Evolutionary conservation across 2,329 filamentous ascomycete species (phyloP).

Genomic region (Penicillium sp.): DNA sequence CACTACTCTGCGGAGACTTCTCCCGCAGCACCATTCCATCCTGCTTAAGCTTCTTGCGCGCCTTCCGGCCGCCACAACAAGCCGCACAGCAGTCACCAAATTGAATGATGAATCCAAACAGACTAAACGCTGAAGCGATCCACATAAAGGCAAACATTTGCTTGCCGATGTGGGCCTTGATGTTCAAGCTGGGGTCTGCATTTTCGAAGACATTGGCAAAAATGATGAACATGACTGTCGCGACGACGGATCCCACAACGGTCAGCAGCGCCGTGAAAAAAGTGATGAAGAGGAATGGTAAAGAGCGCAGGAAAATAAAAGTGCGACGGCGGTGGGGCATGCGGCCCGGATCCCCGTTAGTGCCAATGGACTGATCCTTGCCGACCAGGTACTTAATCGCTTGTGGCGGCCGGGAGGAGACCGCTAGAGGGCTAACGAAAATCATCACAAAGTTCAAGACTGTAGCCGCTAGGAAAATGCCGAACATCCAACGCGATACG

Average conservation of each 20-base stretch:
- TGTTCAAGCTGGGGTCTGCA: conserved; percentile 71
- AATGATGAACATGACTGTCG: conserved; percentile 80
- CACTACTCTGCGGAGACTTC: neutral
- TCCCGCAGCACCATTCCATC: conserved; percentile 18
- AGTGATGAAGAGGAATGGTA: conserved; percentile 68
- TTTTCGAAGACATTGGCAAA: conserved; percentile 74
- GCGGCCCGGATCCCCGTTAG: conserved; percentile 7
- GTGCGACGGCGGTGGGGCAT: conserved; percentile 39
- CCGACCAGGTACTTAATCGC: conserved; percentile 30
- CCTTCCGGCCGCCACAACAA: conserved; percentile 43
- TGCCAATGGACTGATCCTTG: conserved; percentile 20
- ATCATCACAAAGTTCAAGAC: conserved; percentile 73
- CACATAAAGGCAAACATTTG: conserved; percentile 90
- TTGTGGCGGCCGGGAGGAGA: conserved; percentile 42
- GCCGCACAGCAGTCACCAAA: conserved; percentile 73
- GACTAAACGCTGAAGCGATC: conserved; percentile 68
- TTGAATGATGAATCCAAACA: conserved; percentile 73
- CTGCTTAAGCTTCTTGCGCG: conserved; percentile 34
- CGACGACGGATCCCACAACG: conserved; percentile 70
- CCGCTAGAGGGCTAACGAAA: conserved; percentile 59
- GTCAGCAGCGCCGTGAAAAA: conserved; percentile 68
- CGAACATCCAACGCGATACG: conserved; percentile 85
- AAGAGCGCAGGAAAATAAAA: conserved; percentile 51
- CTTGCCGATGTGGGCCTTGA: conserved; percentile 66
- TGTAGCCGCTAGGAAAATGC: conserved; percentile 73